Evolutionary conservation across 345 rosid species (phyloP).

Genomic region (Syzygium oleosum): DNA sequence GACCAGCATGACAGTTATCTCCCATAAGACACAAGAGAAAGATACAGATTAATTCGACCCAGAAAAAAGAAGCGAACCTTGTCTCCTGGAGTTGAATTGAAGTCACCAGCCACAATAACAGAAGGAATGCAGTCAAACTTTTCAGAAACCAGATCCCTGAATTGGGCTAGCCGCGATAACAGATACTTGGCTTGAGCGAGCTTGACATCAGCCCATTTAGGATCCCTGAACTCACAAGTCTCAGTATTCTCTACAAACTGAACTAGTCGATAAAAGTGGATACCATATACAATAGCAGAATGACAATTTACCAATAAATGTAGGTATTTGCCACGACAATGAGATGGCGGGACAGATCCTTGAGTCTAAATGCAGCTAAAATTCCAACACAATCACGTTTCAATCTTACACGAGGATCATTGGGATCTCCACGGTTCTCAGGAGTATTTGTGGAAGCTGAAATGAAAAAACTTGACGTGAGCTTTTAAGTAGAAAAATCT

Average conservation of each 20-base stretch:
- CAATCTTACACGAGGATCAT: conserved; percentile 70
- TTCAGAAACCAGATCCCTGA: conserved; percentile 42
- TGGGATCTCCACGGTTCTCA: conserved; percentile 58
- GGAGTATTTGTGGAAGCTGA: conserved; percentile 16
- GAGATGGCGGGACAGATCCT: conserved; percentile 38
- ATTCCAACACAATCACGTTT: conserved; percentile 90
- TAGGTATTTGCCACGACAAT: conserved; percentile 85
- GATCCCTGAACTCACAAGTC: conserved; percentile 55
- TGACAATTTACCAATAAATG: conserved; percentile 58
- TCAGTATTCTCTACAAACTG: neutral
- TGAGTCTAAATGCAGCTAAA: conserved; percentile 83
- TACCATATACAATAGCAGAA: neutral
- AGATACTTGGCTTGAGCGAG: conserved; percentile 94
- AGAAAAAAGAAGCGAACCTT: conserved; percentile 25
- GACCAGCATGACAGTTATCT: neutral
- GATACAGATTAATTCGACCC: neutral
- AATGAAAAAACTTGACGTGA: conserved; percentile 5
- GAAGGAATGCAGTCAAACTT: conserved; percentile 59
- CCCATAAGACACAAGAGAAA: neutral
- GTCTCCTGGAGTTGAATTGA: conserved; percentile 87
- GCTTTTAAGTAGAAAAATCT: neutral
- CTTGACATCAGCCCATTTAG: conserved; percentile 84
- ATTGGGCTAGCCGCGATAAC: conserved; percentile 50
- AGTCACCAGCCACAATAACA: conserved; percentile 75
- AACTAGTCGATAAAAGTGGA: neutral